Conservation (phyloP, 345 rosid species). For the Moricandia arvensis region DNA sequence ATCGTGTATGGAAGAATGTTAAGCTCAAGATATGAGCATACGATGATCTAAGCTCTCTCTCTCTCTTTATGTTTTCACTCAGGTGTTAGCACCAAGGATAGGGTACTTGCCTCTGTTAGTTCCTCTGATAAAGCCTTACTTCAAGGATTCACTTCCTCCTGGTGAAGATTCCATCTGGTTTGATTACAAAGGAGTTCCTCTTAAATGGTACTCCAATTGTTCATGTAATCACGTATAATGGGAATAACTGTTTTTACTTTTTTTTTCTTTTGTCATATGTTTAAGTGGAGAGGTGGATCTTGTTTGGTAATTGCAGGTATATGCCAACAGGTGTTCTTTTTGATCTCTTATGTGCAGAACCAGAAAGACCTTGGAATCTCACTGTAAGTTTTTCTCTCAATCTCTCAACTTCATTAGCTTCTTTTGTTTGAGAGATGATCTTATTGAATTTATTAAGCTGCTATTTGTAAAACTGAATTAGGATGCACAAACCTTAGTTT, state of each 20-base stretch:
- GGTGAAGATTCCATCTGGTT: slow-evolving; percentile 87
- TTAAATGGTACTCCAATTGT: slow-evolving; percentile 58
- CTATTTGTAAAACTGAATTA: not conserved
- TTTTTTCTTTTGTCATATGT: not conserved
- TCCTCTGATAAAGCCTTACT: slow-evolving; percentile 68
- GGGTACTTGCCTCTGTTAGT: slow-evolving; percentile 81
- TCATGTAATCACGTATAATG: not conserved
- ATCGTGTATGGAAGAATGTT: no score
- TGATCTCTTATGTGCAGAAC: slow-evolving; percentile 84
- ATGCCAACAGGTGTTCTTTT: slow-evolving; percentile 92
- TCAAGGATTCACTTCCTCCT: slow-evolving; percentile 81
- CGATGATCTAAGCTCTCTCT: not conserved
- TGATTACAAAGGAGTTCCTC: slow-evolving; percentile 83
- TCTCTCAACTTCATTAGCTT: not conserved
- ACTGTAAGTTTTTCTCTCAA: slow-evolving; percentile 49
- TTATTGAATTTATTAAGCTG: not conserved
- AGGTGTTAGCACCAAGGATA: slow-evolving; percentile 75
- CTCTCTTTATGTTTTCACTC: not conserved
- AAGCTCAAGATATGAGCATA: slow-evolving; percentile 2
- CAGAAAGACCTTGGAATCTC: slow-evolving; percentile 93
- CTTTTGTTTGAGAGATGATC: not conserved
- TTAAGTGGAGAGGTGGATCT: not conserved
- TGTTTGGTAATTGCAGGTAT: slow-evolving; percentile 49
- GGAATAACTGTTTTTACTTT: not conserved
- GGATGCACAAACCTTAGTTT: not conserved